Evolutionary conservation across 345 rosid genomes (phyloP).

Genomic region (Cardamine resedifolia): DNA sequence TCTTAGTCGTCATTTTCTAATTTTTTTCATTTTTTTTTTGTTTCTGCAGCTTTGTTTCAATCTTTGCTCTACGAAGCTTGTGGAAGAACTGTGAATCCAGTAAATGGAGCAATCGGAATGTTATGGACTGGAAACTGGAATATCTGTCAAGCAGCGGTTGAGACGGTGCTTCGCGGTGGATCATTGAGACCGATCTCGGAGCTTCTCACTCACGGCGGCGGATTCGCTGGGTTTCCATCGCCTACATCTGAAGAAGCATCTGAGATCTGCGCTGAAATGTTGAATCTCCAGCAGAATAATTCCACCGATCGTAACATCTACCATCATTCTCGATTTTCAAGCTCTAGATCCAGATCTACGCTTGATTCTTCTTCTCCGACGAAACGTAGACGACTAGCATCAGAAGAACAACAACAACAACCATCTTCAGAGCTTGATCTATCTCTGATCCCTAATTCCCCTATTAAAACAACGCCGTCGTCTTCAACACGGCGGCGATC

Average conservation of each 20-base stretch:
- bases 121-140: conserved; percentile 93
- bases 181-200: conserved; percentile 64
- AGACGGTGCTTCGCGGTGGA: conserved; percentile 85
- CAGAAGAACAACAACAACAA: conserved; percentile 31
- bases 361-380: conserved; percentile 40
- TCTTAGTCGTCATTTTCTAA: not conserved
- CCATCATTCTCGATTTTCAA: conserved; percentile 62
- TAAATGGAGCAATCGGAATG: conserved; percentile 93
- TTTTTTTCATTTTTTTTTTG: not conserved
- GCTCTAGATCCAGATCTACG: conserved; percentile 66
- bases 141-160: conserved; percentile 84
- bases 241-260: conserved; percentile 64
- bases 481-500: conserved; percentile 42
- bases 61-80: conserved; percentile 88
- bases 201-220: conserved; percentile 40
- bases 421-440: conserved; percentile 69
- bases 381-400: conserved; percentile 46
- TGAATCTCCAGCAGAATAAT: conserved; percentile 38
- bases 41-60: conserved; percentile 72
- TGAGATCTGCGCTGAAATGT: conserved; percentile 60
- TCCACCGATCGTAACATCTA: conserved; percentile 32
- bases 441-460: conserved; percentile 47
- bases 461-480: not conserved
- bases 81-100: conserved; percentile 94
- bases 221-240: conserved; percentile 43